Conservation (phyloP, 2,329 filamentous ascomycete species). For the Hortaea sp. region DNA sequence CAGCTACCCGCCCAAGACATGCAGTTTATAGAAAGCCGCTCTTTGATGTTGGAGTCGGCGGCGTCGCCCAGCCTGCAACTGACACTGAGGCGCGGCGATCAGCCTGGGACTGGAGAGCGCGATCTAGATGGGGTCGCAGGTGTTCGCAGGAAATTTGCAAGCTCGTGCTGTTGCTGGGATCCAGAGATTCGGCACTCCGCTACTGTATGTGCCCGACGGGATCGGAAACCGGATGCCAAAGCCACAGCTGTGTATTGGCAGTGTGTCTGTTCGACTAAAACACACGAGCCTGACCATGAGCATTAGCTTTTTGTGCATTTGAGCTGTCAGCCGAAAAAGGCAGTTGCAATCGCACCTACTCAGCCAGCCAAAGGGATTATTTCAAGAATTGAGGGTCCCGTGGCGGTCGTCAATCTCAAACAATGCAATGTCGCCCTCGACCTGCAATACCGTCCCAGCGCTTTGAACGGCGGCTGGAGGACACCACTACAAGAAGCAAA, state of each 20-base stretch:
- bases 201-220: constrained; percentile 22
- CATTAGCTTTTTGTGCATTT: too few species aligned
- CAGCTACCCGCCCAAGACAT: constrained; percentile 26
- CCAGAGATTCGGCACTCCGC: constrained; percentile 21
- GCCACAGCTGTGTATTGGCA: constrained; percentile 18
- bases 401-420: constrained; percentile 16
- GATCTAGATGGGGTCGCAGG: constrained; percentile 20
- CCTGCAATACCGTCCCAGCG: background rate
- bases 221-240: constrained; percentile 18
- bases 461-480: too few species aligned
- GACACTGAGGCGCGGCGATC: constrained; percentile 2
- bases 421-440: constrained; percentile 4
- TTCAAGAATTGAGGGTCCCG: background rate
- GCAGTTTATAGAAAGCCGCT: constrained; percentile 17
- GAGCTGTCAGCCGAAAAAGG: constrained; percentile 1
- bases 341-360: constrained; percentile 7
- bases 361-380: constrained; percentile 13
- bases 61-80: constrained; percentile 9
- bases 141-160: constrained; percentile 30
- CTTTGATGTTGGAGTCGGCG: constrained; percentile 21
- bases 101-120: background rate
- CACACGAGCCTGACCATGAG: constrained; percentile 1
- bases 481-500: background rate
- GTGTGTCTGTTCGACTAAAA: constrained; percentile 15
- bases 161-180: constrained; percentile 21